Percentiles rank a stretch among this genome's conserved stretches.
These are phyloP conservation scores for Sarcomyxa edulis DNA, from an alignment of 768 basidiomycete genomes.

Conservation along the genomic window DNA sequence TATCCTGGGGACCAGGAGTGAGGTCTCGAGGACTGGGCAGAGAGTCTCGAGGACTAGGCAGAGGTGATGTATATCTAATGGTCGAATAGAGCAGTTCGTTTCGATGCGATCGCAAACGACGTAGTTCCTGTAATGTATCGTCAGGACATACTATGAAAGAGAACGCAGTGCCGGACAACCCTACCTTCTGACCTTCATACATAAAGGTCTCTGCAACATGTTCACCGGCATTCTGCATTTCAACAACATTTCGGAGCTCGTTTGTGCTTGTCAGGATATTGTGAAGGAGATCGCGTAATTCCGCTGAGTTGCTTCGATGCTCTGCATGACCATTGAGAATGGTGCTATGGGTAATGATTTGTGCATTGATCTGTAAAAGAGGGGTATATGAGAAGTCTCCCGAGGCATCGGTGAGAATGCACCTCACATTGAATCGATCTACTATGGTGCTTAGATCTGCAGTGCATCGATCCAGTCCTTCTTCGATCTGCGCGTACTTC, in stretches of 20 bases:
- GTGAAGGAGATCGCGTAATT: conserved; percentile 32
- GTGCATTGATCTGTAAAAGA: conserved; percentile 10
- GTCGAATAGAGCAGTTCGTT: too few species aligned
- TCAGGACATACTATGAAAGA: conserved; percentile 2
- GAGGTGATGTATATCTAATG: background rate
- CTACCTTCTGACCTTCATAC: conserved; percentile 47
- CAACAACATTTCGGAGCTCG: conserved; percentile 30
- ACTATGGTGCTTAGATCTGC: conserved; percentile 37
- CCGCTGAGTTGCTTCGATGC: conserved; percentile 24
- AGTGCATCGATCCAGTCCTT: conserved; percentile 38
- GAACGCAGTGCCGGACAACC: too few species aligned
- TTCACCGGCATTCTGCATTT: conserved; percentile 34
- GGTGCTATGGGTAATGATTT: conserved; percentile 21
- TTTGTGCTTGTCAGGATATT: conserved; percentile 30
- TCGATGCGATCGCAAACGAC: too few species aligned
- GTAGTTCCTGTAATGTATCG: conserved; percentile 29
- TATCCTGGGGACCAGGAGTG: conserved; percentile 15
- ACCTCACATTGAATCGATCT: conserved; percentile 37
- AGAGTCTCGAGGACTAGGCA: conserved; percentile 14
- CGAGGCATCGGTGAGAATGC: background rate
- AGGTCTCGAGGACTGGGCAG: conserved; percentile 11
- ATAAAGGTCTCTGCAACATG: conserved; percentile 41
- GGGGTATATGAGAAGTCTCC: background rate
- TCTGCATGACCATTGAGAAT: conserved; percentile 22
- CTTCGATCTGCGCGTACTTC: conserved; percentile 38